Evolutionary conservation across 108 stramenopile genomes (phyloP).

Genomic region (Schizochytrium sp.): DNA sequence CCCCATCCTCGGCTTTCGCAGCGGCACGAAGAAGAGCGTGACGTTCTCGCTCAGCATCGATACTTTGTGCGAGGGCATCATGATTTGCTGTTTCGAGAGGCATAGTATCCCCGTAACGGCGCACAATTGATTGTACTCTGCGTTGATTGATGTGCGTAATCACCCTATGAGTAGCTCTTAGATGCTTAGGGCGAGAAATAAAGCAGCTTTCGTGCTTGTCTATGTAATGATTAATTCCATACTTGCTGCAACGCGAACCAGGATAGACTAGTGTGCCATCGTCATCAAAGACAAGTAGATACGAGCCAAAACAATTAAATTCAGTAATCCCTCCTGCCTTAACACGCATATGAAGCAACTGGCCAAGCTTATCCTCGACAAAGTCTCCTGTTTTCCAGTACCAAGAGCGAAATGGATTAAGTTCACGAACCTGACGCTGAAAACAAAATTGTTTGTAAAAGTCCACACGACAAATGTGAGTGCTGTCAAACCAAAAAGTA

Average conservation of each 20-base stretch:
- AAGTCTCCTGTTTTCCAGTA: slow-evolving; percentile 49
- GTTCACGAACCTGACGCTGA: neutral
- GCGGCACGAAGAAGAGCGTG: slow-evolving; percentile 19
- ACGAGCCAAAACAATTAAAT: slow-evolving; percentile 31
- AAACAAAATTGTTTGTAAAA: slow-evolving; percentile 44
- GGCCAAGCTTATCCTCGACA: slow-evolving; percentile 57
- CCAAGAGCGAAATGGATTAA: neutral
- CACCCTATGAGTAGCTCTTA: neutral
- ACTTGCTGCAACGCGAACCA: slow-evolving; percentile 49
- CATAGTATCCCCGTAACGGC: neutral
- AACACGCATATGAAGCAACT: neutral
- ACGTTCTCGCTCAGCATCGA: neutral
- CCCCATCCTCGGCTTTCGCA: neutral
- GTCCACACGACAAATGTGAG: slow-evolving; percentile 22
- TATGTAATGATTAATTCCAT: neutral
- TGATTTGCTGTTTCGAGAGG: neutral
- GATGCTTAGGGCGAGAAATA: neutral
- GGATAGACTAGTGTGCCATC: slow-evolving; percentile 6
- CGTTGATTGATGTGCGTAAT: slow-evolving; percentile 29
- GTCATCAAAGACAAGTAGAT: neutral
- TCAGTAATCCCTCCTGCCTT: neutral
- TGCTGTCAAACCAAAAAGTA: slow-evolving; percentile 50
- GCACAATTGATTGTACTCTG: neutral
- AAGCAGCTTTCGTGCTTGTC: neutral
- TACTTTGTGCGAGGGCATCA: neutral